Base-by-base conservation (phyloP, 2,329 filamentous ascomycete species). In the Chalaropsis ovoidea region DNA sequence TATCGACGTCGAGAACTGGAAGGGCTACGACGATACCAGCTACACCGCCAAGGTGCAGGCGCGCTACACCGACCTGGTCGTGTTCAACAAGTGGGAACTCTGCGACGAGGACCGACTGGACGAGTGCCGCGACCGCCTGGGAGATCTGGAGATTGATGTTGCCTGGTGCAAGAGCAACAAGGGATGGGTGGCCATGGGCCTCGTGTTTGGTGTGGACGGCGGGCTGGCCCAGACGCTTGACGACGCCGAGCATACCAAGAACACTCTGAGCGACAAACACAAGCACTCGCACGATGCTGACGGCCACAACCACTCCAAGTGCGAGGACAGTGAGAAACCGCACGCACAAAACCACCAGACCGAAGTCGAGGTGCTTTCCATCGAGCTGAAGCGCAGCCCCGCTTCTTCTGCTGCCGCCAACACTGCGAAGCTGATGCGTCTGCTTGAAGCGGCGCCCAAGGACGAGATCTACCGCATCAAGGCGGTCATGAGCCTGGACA, bases 401-500 rank as follows among this genome's bases (percentile, higher is more conserved):
- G 17, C 39, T 22, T 42, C 47, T 5, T 71, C 70, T 45, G 75
- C 75, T 0, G 74, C 76, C 17, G 77, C 84, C 27, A 80, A 85
- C 39, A 78, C 85, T 0, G 79, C 84, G 65, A 81, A 87, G 69
- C 80, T 96, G 7, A 79, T 86, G 66, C 77, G 77, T 10, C 78
- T 97, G 1, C 81, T 97, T 41, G 79, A 81, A 60, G 76, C 83
- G 0, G 88, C 93, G 0, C 88, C 91, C 0, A 96, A 95, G 73
- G 94, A 99, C 69, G 92, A 97, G 73, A 85, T 95, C 10, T 99
- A 97, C 76, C 85, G 94, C 65, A 97, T 99, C 74, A 99, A 99
- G 75, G 89, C 83, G 11, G 77, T 84, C 10, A 71, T 84, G 13
- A 79, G 79, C 1, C 77, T 81, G 1, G 76, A 79, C 0, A 73